phyloP scores from a whole-genome alignment of 1,284 basidiomycete genomes.

The Jaminaea rosea region DNA sequence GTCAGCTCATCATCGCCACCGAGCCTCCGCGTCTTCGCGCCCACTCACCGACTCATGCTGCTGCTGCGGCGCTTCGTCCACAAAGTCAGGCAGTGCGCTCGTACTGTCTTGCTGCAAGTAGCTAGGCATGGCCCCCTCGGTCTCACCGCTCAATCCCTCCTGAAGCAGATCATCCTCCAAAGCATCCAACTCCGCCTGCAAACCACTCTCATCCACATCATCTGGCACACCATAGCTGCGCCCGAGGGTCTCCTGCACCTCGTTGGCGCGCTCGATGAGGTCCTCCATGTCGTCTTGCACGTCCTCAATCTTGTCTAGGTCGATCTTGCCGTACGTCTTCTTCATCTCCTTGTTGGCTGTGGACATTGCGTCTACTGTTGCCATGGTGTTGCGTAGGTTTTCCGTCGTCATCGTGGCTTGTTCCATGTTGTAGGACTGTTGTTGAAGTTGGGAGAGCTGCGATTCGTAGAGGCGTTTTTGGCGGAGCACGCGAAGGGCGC shows the following conservation, averaged over 20 bases:
- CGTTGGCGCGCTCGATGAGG: conserved; percentile 88
- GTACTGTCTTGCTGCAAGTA: conserved; percentile 29
- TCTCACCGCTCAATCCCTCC: conserved; percentile 54
- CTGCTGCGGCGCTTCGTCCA: conserved; percentile 21
- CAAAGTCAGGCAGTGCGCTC: conserved; percentile 33
- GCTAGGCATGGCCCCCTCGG: conserved; percentile 57
- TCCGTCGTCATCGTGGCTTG: conserved; percentile 90
- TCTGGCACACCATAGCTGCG: conserved; percentile 94
- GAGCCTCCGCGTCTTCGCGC: not conserved
- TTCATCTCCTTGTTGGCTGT: conserved; percentile 93
- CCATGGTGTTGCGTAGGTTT: conserved; percentile 99
- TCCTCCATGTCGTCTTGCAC: conserved; percentile 80
- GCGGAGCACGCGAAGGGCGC: conserved; percentile 85
- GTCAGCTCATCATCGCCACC: not conserved
- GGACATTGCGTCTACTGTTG: conserved; percentile 97
- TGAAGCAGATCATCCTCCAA: conserved; percentile 16
- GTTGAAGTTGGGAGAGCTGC: conserved; percentile 79
- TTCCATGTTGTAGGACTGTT: conserved; percentile 99
- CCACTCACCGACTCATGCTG: not conserved
- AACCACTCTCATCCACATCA: conserved; percentile 91
- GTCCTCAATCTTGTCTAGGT: conserved; percentile 90
- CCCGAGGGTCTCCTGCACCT: conserved; percentile 88
- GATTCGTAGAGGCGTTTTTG: conserved; percentile 94
- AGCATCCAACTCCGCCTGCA: conserved; percentile 67
- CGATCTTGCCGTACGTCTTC: conserved; percentile 93